These are phyloP conservation scores for Sedum album DNA, from an alignment of 164 flowering plant genomes.

Conservation along the genomic window DNA sequence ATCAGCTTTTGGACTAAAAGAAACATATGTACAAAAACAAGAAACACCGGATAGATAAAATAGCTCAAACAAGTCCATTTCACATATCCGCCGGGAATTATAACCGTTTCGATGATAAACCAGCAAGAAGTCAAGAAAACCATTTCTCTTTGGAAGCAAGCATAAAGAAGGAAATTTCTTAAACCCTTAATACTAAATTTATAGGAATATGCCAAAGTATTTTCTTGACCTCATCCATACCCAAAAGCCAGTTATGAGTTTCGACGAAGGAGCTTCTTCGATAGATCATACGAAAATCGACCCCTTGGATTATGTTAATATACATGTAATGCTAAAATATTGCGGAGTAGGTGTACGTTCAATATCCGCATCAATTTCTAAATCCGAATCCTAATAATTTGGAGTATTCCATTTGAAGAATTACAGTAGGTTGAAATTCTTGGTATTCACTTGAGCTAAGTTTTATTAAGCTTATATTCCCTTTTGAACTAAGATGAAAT, in stretches of 20 bases:
- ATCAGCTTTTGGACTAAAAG: conserved; percentile 25
- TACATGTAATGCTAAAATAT: neutral
- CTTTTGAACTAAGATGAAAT: neutral
- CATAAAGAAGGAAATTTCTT: neutral
- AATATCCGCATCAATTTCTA: neutral
- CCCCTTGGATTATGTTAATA: neutral
- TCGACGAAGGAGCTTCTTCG: conserved; percentile 5
- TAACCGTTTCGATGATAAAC: conserved; percentile 28
- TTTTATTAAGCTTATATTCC: neutral
- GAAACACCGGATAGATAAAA: conserved; percentile 40
- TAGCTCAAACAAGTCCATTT: conserved; percentile 44
- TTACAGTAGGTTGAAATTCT: neutral
- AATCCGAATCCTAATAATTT: neutral
- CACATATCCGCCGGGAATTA: conserved; percentile 30
- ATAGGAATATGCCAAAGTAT: neutral
- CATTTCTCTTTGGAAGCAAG: conserved; percentile 16
- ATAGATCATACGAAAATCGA: neutral
- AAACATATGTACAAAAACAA: conserved; percentile 30
- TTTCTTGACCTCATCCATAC: neutral
- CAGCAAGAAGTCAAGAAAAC: conserved; percentile 29
- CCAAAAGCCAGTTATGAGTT: conserved; percentile 4
- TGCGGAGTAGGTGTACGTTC: neutral
- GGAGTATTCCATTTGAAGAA: neutral
- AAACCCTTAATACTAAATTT: neutral
- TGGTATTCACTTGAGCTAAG: neutral